Evolutionary conservation across 2,329 filamentous ascomycete genomes (phyloP).

Genomic region (Diplocarpon rosae): DNA sequence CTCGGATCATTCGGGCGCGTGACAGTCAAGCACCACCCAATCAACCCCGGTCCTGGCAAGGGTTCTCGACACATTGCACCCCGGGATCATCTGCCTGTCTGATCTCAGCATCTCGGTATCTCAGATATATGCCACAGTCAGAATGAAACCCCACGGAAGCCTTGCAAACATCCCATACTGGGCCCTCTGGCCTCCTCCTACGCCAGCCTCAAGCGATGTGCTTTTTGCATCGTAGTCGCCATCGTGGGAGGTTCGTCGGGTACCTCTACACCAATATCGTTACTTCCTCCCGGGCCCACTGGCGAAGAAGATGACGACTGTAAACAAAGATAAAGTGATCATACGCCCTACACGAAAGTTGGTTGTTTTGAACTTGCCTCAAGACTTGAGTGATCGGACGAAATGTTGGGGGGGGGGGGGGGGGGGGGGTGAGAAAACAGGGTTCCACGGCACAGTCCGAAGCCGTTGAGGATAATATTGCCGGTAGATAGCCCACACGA

Average conservation of each 20-base stretch:
- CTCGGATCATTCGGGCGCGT: constrained; percentile 17
- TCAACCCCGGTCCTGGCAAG: constrained; percentile 53
- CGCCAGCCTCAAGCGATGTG: constrained; percentile 39
- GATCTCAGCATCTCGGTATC: not conserved
- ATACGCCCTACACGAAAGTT: too few relatives aligned
- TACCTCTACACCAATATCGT: not conserved
- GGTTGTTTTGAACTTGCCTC: too few relatives aligned
- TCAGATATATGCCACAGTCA: too few relatives aligned
- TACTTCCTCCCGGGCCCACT: not conserved
- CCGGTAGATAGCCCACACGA: too few relatives aligned
- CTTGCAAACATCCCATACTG: constrained; percentile 42
- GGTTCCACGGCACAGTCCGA: too few relatives aligned
- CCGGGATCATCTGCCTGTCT: constrained; percentile 46
- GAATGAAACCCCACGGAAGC: not conserved
- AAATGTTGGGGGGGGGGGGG: too few relatives aligned
- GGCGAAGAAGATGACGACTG: too few relatives aligned
- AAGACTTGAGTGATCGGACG: too few relatives aligned
- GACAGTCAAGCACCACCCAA: constrained; percentile 53
- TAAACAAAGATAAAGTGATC: too few relatives aligned
- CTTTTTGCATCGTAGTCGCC: constrained; percentile 23
- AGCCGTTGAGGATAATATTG: too few relatives aligned
- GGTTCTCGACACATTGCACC: constrained; percentile 45
- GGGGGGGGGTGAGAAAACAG: too few relatives aligned
- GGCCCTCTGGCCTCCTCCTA: constrained; percentile 35
- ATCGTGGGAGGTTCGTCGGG: constrained; percentile 9